Conservation (phyloP, 768 basidiomycete species). For the Leccinum uliginosum region DNA sequence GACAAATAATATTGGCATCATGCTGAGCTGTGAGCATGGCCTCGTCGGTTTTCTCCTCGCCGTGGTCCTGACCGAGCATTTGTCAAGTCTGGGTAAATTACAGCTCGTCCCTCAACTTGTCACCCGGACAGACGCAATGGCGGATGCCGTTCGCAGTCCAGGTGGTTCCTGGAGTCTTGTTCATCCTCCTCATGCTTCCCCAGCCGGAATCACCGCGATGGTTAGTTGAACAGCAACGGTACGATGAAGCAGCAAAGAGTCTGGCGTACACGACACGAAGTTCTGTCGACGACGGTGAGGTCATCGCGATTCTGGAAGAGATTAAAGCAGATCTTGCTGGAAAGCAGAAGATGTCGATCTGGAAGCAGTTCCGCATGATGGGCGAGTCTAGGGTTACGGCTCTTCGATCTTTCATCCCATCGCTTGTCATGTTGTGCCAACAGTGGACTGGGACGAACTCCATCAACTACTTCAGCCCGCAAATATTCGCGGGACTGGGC, state of each 20-base stretch:
- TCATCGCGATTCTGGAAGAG: constrained; percentile 38
- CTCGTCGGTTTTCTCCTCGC: not conserved
- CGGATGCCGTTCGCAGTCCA: constrained; percentile 51
- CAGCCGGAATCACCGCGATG: constrained; percentile 56
- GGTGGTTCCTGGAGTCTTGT: constrained; percentile 48
- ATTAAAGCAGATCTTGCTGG: constrained; percentile 47
- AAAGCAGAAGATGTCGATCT: constrained; percentile 31
- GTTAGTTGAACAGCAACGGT: constrained; percentile 44
- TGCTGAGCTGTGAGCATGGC: constrained; percentile 31
- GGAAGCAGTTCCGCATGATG: constrained; percentile 39
- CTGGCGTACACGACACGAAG: constrained; percentile 36
- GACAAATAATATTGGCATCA: constrained; percentile 29
- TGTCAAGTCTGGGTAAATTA: constrained; percentile 47
- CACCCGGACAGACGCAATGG: constrained; percentile 44
- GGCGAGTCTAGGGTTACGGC: constrained; percentile 39
- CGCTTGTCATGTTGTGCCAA: constrained; percentile 43
- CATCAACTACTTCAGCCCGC: constrained; percentile 52
- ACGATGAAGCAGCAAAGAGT: constrained; percentile 37
- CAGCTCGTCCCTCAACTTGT: constrained; percentile 33
- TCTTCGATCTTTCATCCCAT: constrained; percentile 41
- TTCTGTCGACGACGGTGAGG: constrained; percentile 30
- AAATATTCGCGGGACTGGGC: constrained; percentile 47
- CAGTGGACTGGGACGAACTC: constrained; percentile 54
- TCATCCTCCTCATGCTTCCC: constrained; percentile 42
- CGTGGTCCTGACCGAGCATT: constrained; percentile 1